Evolutionary conservation across 1,139 yeast species (phyloP), one percentile per base, ranked within the genome.

Genomic region (Protomyces macrosporus): DNA sequence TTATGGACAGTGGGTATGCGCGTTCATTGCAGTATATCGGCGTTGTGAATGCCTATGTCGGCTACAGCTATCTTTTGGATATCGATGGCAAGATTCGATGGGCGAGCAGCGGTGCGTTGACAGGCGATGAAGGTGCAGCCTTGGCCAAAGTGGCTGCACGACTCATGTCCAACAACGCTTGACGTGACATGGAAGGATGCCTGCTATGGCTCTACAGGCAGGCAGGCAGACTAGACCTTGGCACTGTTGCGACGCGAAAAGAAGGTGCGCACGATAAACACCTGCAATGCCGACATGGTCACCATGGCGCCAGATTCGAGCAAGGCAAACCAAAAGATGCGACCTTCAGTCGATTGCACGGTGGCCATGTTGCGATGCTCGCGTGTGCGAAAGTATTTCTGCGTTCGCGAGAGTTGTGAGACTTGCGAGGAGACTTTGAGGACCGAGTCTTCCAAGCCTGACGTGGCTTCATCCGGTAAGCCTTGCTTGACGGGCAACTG

Each of bases 331-430:
- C 87, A 86, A 72, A 87, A 86, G 67, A 93, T 88, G 74, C 98
- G 84, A n/a, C 83, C 75, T 73, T 88, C 95, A 3, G 97, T 91
- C 30, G 95, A 87, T 73, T 81, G 83, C 66, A 93, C 98, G 37
- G 98, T 93, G 63, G 88, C 84, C 75, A 90, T 95, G 77, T 91
- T 93, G 77, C 98, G 84, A 76, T 84, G 85, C 75, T 88, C 91
- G 79, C 98, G 86, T n/a, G 95, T 86, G 76, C 86, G 88, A 80
- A 91, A 90, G 76, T 90, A 87, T 72, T 87, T 70, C 53, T 70
- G 72, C 16, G 67, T 53, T 9, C 85, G 83, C 69, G 83, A 78
- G 70, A 93, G 79, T 34, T 81, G 81, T 69, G 84, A 83, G 73
- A 90, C 80, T 71, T 88, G 87, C 34, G 75, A 73, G 70, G 90